Conservation (phyloP, 371 early-diverging fungal genomes). For the Rhizopus delemar region DNA sequence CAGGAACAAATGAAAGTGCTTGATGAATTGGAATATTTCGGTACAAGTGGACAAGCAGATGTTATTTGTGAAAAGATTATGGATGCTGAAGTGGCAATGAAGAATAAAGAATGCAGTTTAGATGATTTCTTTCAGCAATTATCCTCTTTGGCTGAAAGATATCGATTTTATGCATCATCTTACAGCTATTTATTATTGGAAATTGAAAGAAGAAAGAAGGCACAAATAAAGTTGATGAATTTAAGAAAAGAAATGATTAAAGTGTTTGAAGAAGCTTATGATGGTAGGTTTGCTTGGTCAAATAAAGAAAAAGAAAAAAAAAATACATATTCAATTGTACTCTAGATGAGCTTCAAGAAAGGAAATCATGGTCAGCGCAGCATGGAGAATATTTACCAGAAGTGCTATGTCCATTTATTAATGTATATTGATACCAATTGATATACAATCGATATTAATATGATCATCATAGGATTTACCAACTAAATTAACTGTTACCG, state of each 20-base stretch:
- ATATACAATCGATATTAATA: not conserved
- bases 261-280: constrained; percentile 36
- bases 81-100: constrained; percentile 33
- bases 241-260: constrained; percentile 27
- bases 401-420: constrained; percentile 48
- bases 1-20: constrained; percentile 35
- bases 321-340: not conserved
- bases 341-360: constrained; percentile 44
- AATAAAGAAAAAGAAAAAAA: not conserved
- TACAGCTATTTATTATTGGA: constrained; percentile 44
- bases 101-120: constrained; percentile 34
- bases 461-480: constrained; percentile 22
- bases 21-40: constrained; percentile 32
- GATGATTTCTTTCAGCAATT: constrained; percentile 41
- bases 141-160: constrained; percentile 39
- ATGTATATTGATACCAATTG: constrained; percentile 20
- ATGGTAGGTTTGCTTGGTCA: constrained; percentile 17
- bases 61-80: constrained; percentile 37
- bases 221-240: constrained; percentile 31
- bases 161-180: constrained; percentile 38
- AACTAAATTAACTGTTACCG: constrained; percentile 21
- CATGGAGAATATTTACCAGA: constrained; percentile 52
- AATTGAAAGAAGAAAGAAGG: constrained; percentile 40
- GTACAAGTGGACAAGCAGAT: constrained; percentile 36
- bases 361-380: constrained; percentile 40